Evolutionary conservation across 768 basidiomycete genomes (phyloP).

Genomic region (Lentinula boryana): DNA sequence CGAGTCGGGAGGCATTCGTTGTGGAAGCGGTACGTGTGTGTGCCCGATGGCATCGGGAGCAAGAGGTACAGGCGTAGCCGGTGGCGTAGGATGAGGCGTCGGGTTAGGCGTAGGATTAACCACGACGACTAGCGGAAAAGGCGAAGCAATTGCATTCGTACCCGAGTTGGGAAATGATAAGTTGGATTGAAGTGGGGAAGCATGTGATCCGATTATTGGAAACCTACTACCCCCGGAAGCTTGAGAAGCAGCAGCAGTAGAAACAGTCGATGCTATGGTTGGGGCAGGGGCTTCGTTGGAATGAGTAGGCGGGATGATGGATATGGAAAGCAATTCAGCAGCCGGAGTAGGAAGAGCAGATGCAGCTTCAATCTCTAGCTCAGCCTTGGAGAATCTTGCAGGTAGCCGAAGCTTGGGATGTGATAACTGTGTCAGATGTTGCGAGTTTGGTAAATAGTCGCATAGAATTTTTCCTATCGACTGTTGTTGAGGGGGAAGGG

Average conservation of each 20-base stretch:
- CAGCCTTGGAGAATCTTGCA: neutral
- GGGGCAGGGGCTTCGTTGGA: neutral
- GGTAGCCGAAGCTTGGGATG: slow-evolving; percentile 1
- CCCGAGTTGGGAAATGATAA: neutral
- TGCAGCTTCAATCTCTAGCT: neutral
- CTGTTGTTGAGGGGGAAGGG: neutral
- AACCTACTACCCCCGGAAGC: neutral
- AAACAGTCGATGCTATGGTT: neutral
- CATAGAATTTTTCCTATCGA: slow-evolving; percentile 10
- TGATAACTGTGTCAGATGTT: neutral
- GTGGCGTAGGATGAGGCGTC: slow-evolving; percentile 75
- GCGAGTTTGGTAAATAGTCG: slow-evolving; percentile 4
- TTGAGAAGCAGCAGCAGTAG: neutral
- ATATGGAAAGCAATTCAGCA: slow-evolving; percentile 4
- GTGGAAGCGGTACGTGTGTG: slow-evolving; percentile 16
- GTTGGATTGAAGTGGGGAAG: slow-evolving; percentile 15
- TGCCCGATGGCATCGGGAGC: slow-evolving; percentile 7
- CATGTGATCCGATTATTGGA: slow-evolving; percentile 6
- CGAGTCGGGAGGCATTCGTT: slow-evolving; percentile 14
- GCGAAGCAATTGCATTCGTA: slow-evolving; percentile 10
- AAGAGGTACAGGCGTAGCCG: slow-evolving; percentile 51
- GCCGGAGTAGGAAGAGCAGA: slow-evolving; percentile 4
- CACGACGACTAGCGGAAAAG: slow-evolving; percentile 54
- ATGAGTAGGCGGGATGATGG: slow-evolving; percentile 5
- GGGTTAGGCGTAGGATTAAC: slow-evolving; percentile 76